Base-by-base conservation (phyloP, 116 monocot species). In the Zostera marina region DNA sequence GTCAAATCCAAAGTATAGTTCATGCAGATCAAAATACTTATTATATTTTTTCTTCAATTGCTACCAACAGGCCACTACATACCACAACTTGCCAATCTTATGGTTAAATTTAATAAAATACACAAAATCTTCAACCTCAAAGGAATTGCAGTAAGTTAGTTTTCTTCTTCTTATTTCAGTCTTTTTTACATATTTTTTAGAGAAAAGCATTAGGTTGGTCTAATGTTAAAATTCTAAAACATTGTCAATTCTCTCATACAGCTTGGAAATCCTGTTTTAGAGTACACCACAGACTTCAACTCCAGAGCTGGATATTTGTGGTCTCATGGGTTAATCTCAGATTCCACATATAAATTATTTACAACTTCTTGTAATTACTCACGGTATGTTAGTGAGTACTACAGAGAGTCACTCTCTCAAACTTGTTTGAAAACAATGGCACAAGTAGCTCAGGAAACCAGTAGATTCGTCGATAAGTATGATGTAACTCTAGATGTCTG, bases 301-400 rank as follows among this genome's bases (percentile, higher is more conserved):
- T 89, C 96, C 19, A 80, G 96, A 48, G 86, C 96, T 0, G 96
- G 90, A 61, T 98, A 68, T 71, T 83, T 98, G 68, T 98, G 96
- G 96, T 86, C 96, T 11, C 96, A 98, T 62, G 96, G 96, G n/a
- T 68, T 98, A 60, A 98, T 98, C 40, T 98, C 96, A 7, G 96
- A 98, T 61, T 72, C 86, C 0, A 98, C 96, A 13, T 90, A 80
- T 59, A 71, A 61, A 23, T 47, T 85, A 42, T 98, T 98, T 76
- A 83, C 86, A 11, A 64, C 65, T 8, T 66, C 61, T 22, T 98
- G 96, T 67, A 98, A 98, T 76, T 98, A 98, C 65, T 98, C 96
- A 2, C 75, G 90, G 11, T 98, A 98, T 62, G 90, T 98, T 19
- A 64, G 79, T 26, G 96, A 98, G 76, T 98, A 98, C 53, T 98